Evolutionary conservation across 345 rosid genomes (phyloP).

Genomic region (Excoecaria cochinchinensis): DNA sequence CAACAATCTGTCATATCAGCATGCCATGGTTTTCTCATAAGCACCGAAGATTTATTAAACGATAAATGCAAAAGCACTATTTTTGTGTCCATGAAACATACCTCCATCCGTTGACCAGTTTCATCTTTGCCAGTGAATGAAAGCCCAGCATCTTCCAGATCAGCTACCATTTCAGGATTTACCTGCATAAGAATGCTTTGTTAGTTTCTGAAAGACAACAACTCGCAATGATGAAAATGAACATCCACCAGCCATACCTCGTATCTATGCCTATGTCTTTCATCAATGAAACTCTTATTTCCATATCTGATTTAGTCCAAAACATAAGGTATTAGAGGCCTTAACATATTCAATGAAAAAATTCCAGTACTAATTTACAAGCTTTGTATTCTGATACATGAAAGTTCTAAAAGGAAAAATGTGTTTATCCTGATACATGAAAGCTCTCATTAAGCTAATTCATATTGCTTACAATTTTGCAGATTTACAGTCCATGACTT

Average conservation of each 20-base stretch:
- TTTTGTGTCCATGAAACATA: constrained; percentile 15
- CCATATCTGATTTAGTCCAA: constrained; percentile 51
- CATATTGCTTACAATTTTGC: constrained; percentile 64
- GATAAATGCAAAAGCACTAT: too few species aligned
- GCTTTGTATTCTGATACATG: neutral
- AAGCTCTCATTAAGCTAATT: neutral
- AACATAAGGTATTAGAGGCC: neutral
- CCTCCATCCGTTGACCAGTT: constrained; percentile 86
- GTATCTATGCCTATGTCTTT: constrained; percentile 91
- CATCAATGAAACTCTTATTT: constrained; percentile 56
- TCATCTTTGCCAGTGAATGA: constrained; percentile 92
- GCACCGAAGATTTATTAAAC: neutral
- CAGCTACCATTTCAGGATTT: constrained; percentile 69
- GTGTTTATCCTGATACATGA: neutral
- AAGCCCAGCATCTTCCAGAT: constrained; percentile 79
- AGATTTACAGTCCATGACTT: constrained; percentile 66
- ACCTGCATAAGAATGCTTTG: constrained; percentile 46
- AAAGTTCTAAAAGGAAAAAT: neutral
- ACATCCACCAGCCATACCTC: constrained; percentile 53
- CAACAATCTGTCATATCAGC: constrained; percentile 19
- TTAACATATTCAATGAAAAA: neutral
- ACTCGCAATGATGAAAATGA: neutral
- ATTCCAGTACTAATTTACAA: neutral
- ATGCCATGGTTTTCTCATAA: constrained; percentile 6
- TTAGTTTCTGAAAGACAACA: neutral